Conservation (phyloP, 2,329 filamentous ascomycete genomes). For the Aschersonia sp. region DNA sequence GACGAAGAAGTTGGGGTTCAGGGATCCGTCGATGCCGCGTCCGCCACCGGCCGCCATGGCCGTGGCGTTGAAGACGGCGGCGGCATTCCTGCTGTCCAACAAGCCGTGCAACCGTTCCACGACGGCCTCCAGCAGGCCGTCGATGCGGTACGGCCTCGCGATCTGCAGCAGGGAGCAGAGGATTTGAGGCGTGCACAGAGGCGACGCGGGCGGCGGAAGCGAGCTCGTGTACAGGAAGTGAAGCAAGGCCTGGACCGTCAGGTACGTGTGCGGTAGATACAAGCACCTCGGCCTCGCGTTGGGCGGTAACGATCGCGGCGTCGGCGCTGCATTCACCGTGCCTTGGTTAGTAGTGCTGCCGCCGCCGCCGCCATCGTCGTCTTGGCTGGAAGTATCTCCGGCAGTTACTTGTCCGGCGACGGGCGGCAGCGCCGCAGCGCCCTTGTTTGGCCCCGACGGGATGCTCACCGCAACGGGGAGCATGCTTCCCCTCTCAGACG, state of each 20-base stretch:
- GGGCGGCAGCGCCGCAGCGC: no score
- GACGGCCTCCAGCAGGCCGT: slow-evolving; percentile 82
- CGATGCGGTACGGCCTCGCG: slow-evolving; percentile 81
- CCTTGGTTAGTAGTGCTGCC: slow-evolving; percentile 10
- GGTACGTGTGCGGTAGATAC: slow-evolving; percentile 82
- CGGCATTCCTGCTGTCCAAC: slow-evolving; percentile 85
- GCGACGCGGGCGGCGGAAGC: slow-evolving; percentile 60
- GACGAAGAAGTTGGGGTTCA: slow-evolving; percentile 50
- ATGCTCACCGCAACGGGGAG: slow-evolving; percentile 5
- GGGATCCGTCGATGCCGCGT: slow-evolving; percentile 56
- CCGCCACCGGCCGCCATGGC: slow-evolving; percentile 96
- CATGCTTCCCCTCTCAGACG: slow-evolving; percentile 29
- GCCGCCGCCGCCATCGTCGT: slow-evolving; percentile 20
- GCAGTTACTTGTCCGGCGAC: slow-evolving; percentile 2
- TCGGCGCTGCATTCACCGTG: slow-evolving; percentile 39
- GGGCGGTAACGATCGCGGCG: slow-evolving; percentile 41
- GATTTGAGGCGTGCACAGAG: slow-evolving; percentile 84
- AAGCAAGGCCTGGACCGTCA: slow-evolving; percentile 79
- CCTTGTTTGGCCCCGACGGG: no score
- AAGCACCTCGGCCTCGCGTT: slow-evolving; percentile 66
- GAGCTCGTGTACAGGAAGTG: slow-evolving; percentile 91
- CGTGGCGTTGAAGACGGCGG: slow-evolving; percentile 93
- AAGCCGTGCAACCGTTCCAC: slow-evolving; percentile 82
- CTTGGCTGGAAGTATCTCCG: slow-evolving; percentile 12
- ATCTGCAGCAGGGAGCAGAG: slow-evolving; percentile 91